Evolutionary conservation across 208 protist species (phyloP), one percentile per base, ranked within the genome.

Genomic region (Plasmodiophora brassicae): DNA sequence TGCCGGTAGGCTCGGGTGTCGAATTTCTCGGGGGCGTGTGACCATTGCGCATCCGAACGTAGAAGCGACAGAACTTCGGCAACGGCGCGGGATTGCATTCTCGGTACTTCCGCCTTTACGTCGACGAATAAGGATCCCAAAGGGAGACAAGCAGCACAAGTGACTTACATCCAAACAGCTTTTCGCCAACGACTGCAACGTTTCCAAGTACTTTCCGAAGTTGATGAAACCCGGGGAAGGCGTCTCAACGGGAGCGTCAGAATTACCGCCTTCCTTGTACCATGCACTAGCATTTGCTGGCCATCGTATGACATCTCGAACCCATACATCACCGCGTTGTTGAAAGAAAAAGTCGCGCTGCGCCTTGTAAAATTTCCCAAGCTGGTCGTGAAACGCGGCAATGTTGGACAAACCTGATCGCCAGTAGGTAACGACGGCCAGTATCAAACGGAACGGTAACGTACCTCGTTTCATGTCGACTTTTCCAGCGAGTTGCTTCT

Each of bases 281-380:
- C n/a, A n/a, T n/a, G n/a, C n/a, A n/a, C n/a, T n/a, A n/a, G n/a
- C n/a, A n/a, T n/a, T n/a, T n/a, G n/a, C n/a, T n/a, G n/a, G n/a
- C n/a, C n/a, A n/a, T n/a, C n/a, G n/a, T n/a, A n/a, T n/a, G n/a
- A n/a, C n/a, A n/a, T n/a, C n/a, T n/a, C n/a, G n/a, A n/a, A n/a
- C n/a, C n/a, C n/a, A n/a, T n/a, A 57, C 25, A 25, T 78, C 65
- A 8, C 5, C 65, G 20, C 65, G 65, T 78, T 32, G 32, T 78
- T 78, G 65, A 5, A 8, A 78, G n/a, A 78, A 78, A 78, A 36
- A 78, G 10, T 78, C 65, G 10, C 65, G 32, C n/a, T 78, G 65
- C 10, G 65, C 65, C 41, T 78, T 78, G n/a, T 78, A 78, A 32
- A 78, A 78, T 38, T 78, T 78, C 14, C 32, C 41, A 38, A 78